A percentile compares a stretch with the other conserved stretches of the same genome.
These are phyloP conservation scores for Ulmus americana DNA, from an alignment of 331 rosid species.

Conservation along the genomic window DNA sequence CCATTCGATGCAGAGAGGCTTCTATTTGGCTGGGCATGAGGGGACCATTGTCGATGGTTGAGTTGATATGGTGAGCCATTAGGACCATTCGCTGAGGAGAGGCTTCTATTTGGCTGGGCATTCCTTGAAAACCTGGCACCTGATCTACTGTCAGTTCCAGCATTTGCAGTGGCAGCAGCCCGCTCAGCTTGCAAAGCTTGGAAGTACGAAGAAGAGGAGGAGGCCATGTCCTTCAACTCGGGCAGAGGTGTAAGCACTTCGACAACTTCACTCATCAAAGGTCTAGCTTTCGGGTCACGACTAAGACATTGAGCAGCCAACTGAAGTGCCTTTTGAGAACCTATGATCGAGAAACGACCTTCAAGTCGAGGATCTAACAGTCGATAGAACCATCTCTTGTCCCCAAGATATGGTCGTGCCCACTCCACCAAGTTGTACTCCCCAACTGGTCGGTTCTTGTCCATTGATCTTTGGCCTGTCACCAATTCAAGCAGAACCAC, in stretches of 20 bases:
- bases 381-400: constrained; percentile 16
- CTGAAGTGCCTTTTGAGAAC: constrained; percentile 32
- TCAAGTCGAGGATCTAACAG: constrained; percentile 48
- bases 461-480: constrained; percentile 47
- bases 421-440: constrained; percentile 49
- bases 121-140: constrained; percentile 18
- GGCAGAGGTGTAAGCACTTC: constrained; percentile 29
- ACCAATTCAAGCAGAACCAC: constrained; percentile 56
- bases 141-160: constrained; percentile 12
- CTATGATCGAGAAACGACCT: constrained; percentile 41
- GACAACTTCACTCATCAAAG: constrained; percentile 57
- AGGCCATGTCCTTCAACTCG: constrained; percentile 21
- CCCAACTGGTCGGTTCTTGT: constrained; percentile 22
- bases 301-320: constrained; percentile 40
- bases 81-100: constrained; percentile 32
- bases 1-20: constrained; percentile 32
- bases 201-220: constrained; percentile 23
- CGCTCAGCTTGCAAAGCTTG: constrained; percentile 29
- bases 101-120: constrained; percentile 27
- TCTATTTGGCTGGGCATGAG: constrained; percentile 19
- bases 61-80: constrained; percentile 28
- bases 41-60: constrained; percentile 18
- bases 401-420: constrained; percentile 32
- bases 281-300: constrained; percentile 44
- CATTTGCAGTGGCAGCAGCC: constrained; percentile 12